Evolutionary conservation across 2,329 filamentous ascomycete species (phyloP), one percentile per base, ranked within the genome.

Genomic region (Septoria petroselini): DNA sequence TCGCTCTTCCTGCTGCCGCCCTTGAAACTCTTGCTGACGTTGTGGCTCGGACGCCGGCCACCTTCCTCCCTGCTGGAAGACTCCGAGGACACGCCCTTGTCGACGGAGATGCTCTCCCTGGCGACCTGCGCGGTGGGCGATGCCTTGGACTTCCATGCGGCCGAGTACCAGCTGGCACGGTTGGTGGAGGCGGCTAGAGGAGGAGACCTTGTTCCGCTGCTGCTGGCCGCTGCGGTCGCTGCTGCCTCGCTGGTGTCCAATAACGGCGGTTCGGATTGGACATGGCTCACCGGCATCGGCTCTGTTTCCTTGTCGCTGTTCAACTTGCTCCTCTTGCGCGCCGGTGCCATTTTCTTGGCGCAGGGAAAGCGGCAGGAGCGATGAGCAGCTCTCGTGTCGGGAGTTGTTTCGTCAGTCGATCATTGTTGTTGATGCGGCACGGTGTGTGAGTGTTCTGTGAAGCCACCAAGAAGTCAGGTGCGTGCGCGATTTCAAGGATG

Each of bases 61-160:
- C 58, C 59, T 14, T 62, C 65, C 30, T 68, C 63, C 7, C 65
- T 48, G 21, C 70, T 59, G 46, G 55, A 52, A 7, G 50, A 50
- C 25, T 74, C 71, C 12, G 68, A 68, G 3, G 71, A 72, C 1
- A 71, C 66, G 17, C 72, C 71, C 39, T 70, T 69, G 38, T 67
- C 68, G 3, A 73, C 73, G 21, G 65, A 68, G 19, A 76, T 71
- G 55, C 69, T 75, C 58, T 76, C 73, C 19, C 66, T 67, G 7
- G 71, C 71, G 6, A 73, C 71, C 58, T 73, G 68, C n/a, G 73
- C 72, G 7, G 74, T 68, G 1, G 73, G 69, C 8, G 70, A 69
- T 8, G 74, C 71, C 61, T 76, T 77, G 19, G 68, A 65, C 5
- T 49, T 50, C 52, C 57, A 59, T 31, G 71, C 74, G 27, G 71